Percentiles rank a stretch among this genome's conserved stretches.
phyloP scores from a whole-genome alignment of 495 filamentous ascomycete species.

The Chaetomium fimeti region DNA sequence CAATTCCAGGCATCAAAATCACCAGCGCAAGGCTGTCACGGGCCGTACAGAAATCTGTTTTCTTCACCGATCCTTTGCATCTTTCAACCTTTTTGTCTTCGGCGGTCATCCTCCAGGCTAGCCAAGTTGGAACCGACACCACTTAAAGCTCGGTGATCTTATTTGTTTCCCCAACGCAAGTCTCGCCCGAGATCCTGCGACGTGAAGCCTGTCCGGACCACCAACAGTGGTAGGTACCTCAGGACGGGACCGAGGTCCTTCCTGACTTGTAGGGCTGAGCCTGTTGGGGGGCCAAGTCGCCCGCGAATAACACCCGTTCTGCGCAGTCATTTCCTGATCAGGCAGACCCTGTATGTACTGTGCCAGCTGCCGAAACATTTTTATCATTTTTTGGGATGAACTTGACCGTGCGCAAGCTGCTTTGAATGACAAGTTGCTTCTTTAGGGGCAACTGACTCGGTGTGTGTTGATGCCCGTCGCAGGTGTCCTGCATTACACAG shows the following conservation, averaged over 20 bases:
- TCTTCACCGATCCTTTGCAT: slow-evolving; percentile 2
- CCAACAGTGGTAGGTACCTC: too few species aligned
- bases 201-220: too few species aligned
- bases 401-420: neutral
- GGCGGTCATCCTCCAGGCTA: neutral
- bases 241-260: too few species aligned
- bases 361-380: slow-evolving; percentile 9
- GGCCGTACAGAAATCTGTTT: neutral
- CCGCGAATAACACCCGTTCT: neutral
- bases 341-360: neutral
- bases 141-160: neutral
- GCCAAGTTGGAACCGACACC: neutral
- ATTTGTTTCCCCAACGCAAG: neutral
- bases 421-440: neutral
- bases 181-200: too few species aligned
- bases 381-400: slow-evolving; percentile 11
- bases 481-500: neutral
- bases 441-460: slow-evolving; percentile 2
- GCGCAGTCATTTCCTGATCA: neutral
- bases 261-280: too few species aligned
- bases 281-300: too few species aligned
- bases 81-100: neutral
- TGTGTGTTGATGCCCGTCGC: neutral
- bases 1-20: slow-evolving; percentile 2
- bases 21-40: slow-evolving; percentile 10